Conservation (phyloP, 1,284 basidiomycete genomes). For the Butyriboletus appendiculatus region DNA sequence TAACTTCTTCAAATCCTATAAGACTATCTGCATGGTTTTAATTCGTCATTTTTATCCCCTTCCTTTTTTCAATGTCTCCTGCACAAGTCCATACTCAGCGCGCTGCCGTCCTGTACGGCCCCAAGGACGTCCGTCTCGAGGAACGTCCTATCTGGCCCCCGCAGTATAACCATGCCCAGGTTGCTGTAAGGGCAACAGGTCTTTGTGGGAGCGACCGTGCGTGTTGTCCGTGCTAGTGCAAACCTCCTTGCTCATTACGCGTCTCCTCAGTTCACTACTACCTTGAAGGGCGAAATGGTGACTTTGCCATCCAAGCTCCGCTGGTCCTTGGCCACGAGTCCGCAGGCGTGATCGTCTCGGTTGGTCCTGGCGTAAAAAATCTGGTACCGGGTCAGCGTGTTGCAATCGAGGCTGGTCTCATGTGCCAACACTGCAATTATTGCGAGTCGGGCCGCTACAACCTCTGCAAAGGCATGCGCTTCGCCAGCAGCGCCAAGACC, state of each 20-base stretch:
- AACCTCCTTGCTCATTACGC: conserved; percentile 10
- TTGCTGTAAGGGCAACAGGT: conserved; percentile 80
- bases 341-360: conserved; percentile 76
- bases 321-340: conserved; percentile 94
- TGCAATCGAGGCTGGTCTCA: conserved; percentile 91
- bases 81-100: conserved; percentile 53
- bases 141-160: conserved; percentile 69
- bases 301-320: conserved; percentile 82
- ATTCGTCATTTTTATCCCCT: conserved; percentile 23
- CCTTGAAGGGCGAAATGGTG: conserved; percentile 85
- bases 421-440: conserved; percentile 74
- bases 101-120: conserved; percentile 71
- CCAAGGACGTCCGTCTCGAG: conserved; percentile 73
- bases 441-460: conserved; percentile 87
- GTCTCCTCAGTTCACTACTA: conserved; percentile 80
- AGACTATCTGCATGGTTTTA: conserved; percentile 32
- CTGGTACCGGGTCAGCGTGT: conserved; percentile 86
- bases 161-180: conserved; percentile 65
- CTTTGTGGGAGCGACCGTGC: conserved; percentile 89
- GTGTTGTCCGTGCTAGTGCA: conserved; percentile 32
- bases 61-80: conserved; percentile 51
- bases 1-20: conserved; percentile 34
- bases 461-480: conserved; percentile 87
- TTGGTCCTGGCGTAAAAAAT: conserved; percentile 65
- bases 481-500: conserved; percentile 88